These are phyloP conservation scores for Aspergillus puulaauensis DNA, from an alignment of 2,329 filamentous ascomycete genomes.

Conservation along the genomic window DNA sequence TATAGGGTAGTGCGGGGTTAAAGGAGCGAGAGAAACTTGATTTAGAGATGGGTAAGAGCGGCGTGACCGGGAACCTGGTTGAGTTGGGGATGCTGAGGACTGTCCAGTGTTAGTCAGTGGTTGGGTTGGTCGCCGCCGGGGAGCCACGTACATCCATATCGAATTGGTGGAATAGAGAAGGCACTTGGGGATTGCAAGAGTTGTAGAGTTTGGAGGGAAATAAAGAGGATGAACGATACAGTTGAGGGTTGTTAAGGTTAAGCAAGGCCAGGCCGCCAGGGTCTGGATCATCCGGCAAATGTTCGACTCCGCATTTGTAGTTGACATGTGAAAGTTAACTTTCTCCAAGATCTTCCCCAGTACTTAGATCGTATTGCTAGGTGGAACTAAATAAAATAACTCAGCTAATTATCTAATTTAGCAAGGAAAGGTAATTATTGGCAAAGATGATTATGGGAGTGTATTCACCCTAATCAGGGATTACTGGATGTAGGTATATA, in stretches of 20 bases:
- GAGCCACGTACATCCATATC: conserved; percentile 11
- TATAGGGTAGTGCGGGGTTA: conserved; percentile 55
- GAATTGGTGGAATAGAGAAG: neutral
- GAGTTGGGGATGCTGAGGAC: conserved; percentile 10
- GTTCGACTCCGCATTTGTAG: conserved; percentile 4
- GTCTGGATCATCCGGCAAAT: conserved; percentile 7
- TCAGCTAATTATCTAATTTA: neutral
- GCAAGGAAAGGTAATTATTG: neutral
- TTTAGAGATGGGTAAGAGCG: conserved; percentile 61
- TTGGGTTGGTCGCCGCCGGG: neutral
- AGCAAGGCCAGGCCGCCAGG: neutral
- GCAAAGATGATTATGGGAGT: neutral
- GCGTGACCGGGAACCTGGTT: conserved; percentile 40
- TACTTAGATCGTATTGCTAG: neutral
- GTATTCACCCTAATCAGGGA: too few relatives aligned
- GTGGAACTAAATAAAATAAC: neutral
- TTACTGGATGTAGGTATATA: neutral
- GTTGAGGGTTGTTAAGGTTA: neutral
- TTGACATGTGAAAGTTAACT: conserved; percentile 10
- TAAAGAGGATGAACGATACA: neutral
- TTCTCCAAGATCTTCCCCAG: neutral
- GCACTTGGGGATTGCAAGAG: neutral
- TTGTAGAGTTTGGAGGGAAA: neutral
- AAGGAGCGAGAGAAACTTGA: conserved; percentile 61
- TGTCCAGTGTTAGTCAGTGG: neutral